A percentile compares a stretch with the other conserved stretches of the same genome.
Conservation (phyloP, 2,329 filamentous ascomycete genomes). For the Cordyceps cateniannulata region DNA sequence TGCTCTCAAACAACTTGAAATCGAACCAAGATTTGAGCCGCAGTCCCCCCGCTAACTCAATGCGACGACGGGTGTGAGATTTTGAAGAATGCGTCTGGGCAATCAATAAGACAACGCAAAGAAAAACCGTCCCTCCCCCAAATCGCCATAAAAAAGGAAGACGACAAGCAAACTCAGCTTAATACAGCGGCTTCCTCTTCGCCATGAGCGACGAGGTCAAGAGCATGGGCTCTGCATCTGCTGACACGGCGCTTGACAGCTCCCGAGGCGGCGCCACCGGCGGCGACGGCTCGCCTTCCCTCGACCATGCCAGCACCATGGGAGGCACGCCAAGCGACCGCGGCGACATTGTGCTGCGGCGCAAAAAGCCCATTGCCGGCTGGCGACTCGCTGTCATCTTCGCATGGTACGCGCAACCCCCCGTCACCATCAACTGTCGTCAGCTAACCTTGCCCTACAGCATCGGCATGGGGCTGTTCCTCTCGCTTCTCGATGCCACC, state of each 20-base stretch:
- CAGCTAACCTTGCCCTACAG: background rate
- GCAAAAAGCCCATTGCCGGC: conserved; percentile 16
- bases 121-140: background rate
- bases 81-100: background rate
- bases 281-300: background rate
- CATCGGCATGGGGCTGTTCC: conserved; percentile 13
- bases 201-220: conserved; percentile 4
- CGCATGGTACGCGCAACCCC: conserved; percentile 9
- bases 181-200: background rate
- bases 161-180: background rate
- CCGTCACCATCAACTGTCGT: background rate
- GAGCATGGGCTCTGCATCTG: conserved; percentile 1
- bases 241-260: background rate
- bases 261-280: background rate
- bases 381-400: conserved; percentile 15
- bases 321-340: no score
- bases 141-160: background rate
- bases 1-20: background rate
- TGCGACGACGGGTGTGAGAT: background rate
- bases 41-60: no score
- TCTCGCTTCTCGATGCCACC: conserved; percentile 13
- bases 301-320: background rate
- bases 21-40: no score
- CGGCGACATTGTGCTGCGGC: conserved; percentile 12
- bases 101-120: background rate